Evolutionary conservation across 352 stramenopile species (phyloP).

Genomic region (Hyaloperonospora arabidopsidis): DNA sequence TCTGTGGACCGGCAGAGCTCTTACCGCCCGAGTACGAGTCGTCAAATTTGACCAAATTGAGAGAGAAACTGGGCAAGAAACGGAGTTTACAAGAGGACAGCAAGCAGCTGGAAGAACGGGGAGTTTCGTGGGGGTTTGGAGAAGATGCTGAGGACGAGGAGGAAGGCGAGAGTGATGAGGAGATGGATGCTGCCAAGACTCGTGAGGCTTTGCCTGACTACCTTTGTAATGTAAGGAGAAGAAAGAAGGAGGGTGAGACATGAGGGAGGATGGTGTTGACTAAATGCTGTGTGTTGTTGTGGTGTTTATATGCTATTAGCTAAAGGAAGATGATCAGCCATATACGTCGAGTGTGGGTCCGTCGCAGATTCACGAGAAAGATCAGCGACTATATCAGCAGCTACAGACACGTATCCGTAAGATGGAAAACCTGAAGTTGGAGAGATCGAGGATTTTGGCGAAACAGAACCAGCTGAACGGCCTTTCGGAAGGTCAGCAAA

Average conservation of each 20-base stretch:
- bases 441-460: conserved; percentile 55
- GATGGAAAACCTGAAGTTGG: conserved; percentile 70
- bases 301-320: conserved; percentile 15
- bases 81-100: conserved; percentile 14
- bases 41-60: conserved; percentile 31
- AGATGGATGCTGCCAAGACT: conserved; percentile 5
- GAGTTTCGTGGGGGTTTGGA: conserved; percentile 73
- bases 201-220: conserved; percentile 59
- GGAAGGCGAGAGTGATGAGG: conserved; percentile 25
- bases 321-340: conserved; percentile 45
- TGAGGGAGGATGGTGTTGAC: neutral
- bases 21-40: conserved; percentile 71
- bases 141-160: conserved; percentile 67
- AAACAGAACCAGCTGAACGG: conserved; percentile 63
- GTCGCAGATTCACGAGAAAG: conserved; percentile 51
- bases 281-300: conserved; percentile 4
- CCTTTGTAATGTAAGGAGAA: conserved; percentile 43
- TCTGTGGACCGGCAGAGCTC: conserved; percentile 63
- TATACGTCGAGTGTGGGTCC: conserved; percentile 49
- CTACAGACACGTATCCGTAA: conserved; percentile 75
- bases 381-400: conserved; percentile 71
- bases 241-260: neutral
- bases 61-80: conserved; percentile 28
- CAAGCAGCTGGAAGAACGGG: conserved; percentile 23
- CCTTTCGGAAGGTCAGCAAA: conserved; percentile 55